phyloP scores from a whole-genome alignment of 176 grass and related monocot species.

The Calamus simplicifolius region DNA sequence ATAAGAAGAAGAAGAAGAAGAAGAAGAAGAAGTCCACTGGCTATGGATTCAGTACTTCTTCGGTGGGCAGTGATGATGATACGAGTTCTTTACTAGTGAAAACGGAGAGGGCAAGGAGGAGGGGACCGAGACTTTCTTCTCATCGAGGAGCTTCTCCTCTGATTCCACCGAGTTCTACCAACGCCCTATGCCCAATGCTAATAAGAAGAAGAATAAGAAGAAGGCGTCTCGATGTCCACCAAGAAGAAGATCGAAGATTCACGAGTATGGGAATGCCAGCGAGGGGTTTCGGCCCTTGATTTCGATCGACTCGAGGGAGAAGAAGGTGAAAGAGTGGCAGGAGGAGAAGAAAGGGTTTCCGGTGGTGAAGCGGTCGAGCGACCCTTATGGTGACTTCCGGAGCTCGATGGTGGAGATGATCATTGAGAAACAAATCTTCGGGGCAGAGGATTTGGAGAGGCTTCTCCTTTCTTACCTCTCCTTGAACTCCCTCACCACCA shows the following conservation, averaged over 20 bases:
- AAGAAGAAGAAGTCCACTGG: constrained; percentile 24
- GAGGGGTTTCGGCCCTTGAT: constrained; percentile 66
- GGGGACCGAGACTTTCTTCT: constrained; percentile 66
- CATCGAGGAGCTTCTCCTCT: constrained; percentile 81
- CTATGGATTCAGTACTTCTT: constrained; percentile 74
- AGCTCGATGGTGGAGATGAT: constrained; percentile 98
- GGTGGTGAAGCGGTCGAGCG: constrained; percentile 73
- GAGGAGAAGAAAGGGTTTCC: constrained; percentile 55
- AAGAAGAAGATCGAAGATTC: constrained; percentile 7
- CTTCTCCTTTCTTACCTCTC: constrained; percentile 80
- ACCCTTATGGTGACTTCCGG: constrained; percentile 84
- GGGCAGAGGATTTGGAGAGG: constrained; percentile 60
- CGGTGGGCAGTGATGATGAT: constrained; percentile 25
- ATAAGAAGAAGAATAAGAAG: constrained; percentile 24
- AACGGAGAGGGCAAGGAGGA: constrained; percentile 32
- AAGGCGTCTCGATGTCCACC: neutral
- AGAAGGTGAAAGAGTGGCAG: neutral
- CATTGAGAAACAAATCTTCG: constrained; percentile 61
- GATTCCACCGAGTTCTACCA: constrained; percentile 97
- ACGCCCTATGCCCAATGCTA: neutral
- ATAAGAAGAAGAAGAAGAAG: neutral
- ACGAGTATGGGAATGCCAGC: constrained; percentile 24
- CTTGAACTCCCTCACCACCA: constrained; percentile 76
- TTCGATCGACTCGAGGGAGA: constrained; percentile 23
- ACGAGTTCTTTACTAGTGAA: constrained; percentile 56